A percentile compares a stretch with the other conserved stretches of the same genome.
phyloP scores from a whole-genome alignment of 441 rosid species.

The Monsonia emarginata region DNA sequence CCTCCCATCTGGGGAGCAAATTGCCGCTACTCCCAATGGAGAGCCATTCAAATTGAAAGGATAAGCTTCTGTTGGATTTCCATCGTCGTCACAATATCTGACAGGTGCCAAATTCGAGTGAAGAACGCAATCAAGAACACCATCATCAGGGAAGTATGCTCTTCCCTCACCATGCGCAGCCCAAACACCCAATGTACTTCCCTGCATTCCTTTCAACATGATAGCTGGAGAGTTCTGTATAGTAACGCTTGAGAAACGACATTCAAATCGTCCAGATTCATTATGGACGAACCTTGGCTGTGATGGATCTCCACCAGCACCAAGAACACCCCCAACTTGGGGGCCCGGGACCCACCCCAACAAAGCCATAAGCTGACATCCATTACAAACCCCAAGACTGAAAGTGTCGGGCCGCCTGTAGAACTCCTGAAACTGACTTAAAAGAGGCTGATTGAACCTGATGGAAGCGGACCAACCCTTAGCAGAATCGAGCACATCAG shows the following conservation, averaged over 20 bases:
- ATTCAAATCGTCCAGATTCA: slow-evolving; percentile 85
- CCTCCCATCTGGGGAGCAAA: slow-evolving; percentile 92
- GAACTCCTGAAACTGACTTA: slow-evolving; percentile 77
- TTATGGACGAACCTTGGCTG: slow-evolving; percentile 92
- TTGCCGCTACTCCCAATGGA: slow-evolving; percentile 80
- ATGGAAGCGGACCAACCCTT: slow-evolving; percentile 98
- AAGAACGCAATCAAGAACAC: slow-evolving; percentile 63
- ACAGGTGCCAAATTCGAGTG: slow-evolving; percentile 68
- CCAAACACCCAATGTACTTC: slow-evolving; percentile 91
- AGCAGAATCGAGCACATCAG: slow-evolving; percentile 90
- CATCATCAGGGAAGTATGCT: slow-evolving; percentile 87
- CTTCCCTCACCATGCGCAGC: slow-evolving; percentile 95
- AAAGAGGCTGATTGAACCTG: slow-evolving; percentile 61
- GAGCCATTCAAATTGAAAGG: slow-evolving; percentile 92
- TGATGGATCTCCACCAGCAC: slow-evolving; percentile 64
- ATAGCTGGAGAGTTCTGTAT: slow-evolving; percentile 76
- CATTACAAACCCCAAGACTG: slow-evolving; percentile 93
- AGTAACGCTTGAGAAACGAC: slow-evolving; percentile 75
- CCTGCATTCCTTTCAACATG: slow-evolving; percentile 93
- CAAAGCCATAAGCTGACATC: slow-evolving; percentile 91
- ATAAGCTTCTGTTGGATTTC: slow-evolving; percentile 64
- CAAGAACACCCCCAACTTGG: slow-evolving; percentile 76
- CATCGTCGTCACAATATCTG: slow-evolving; percentile 84
- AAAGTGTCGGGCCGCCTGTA: slow-evolving; percentile 78
- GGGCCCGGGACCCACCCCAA: slow-evolving; percentile 97